Base-by-base conservation (phyloP, 2,329 filamentous ascomycete genomes). In the Xylaria arbuscula region DNA sequence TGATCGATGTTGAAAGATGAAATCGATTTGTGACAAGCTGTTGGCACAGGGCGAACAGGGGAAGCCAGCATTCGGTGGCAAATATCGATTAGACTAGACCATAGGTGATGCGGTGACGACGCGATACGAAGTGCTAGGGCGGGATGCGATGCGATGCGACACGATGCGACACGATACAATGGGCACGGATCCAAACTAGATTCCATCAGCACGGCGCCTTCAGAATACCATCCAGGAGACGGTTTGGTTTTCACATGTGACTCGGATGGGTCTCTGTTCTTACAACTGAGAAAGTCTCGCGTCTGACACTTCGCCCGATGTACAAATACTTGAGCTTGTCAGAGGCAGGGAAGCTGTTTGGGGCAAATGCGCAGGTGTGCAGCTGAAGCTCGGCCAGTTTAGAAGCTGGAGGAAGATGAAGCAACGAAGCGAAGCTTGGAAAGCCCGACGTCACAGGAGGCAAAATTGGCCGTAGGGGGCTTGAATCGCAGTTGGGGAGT, bases 201-300 rank as follows among this genome's bases (percentile, higher is more conserved):
- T 47, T 38, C 38, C 10, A 38, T 70, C 50, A 70, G 66, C 56
- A 68, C 19, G 24, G 55, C 42, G 51, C 51, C 40, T 54, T 22
- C 22, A 24, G 28, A 45, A 40, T 19, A 19, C 13, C 9, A 8
- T 24, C 40, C 22, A 8, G 38, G 47, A 34, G 8, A n/a, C n/a
- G n/a, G n/a, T 1, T 2, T 28, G 9, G 17, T n/a, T 28, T 40
- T 53, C 42, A 19, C 55, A 60, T 57, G 38, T 38, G 24, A 54
- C 45, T 63, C 36, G 51, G 54, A 38, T 50, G 11, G n/a, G 50
- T 50, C 32, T 55, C 40, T 34, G 28, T 38, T 55, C 50, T 38
- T 24, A 57, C 53, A 24, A 13, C 22, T 58, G 2, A 24, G 40
- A 34, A 48, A 40, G 22, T 45, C 48, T 34, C 56, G 48, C n/a